A percentile compares a stretch with the other conserved stretches of the same genome.
phyloP scores from a whole-genome alignment of 768 basidiomycete genomes.

The Serendipita sp. region DNA sequence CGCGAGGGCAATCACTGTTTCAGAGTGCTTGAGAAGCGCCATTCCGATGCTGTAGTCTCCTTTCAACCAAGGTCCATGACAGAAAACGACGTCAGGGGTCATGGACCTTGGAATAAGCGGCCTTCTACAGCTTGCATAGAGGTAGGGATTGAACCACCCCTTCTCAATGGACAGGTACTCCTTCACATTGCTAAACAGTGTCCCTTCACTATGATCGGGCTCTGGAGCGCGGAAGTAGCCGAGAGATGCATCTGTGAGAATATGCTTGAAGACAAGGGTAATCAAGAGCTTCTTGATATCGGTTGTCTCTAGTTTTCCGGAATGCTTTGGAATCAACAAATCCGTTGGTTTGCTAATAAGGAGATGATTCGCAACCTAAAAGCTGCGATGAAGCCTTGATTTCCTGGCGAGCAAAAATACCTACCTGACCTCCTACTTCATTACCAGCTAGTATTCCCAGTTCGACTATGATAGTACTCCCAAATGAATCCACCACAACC shows the following conservation, averaged over 20 bases:
- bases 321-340: slow-evolving; percentile 34
- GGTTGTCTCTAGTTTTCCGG: slow-evolving; percentile 38
- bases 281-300: slow-evolving; percentile 40
- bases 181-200: slow-evolving; percentile 42
- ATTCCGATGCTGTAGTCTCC: slow-evolving; percentile 49
- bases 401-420: not conserved
- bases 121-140: slow-evolving; percentile 43
- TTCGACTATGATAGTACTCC: slow-evolving; percentile 44
- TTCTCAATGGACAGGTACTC: slow-evolving; percentile 48
- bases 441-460: slow-evolving; percentile 39
- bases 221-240: slow-evolving; percentile 47
- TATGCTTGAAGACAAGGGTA: slow-evolving; percentile 44
- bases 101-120: slow-evolving; percentile 46
- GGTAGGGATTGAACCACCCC: slow-evolving; percentile 53
- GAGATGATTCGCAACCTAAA: slow-evolving; percentile 30
- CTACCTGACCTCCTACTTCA: slow-evolving; percentile 29
- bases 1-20: slow-evolving; percentile 35
- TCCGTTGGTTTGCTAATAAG: slow-evolving; percentile 35
- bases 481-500: slow-evolving; percentile 32
- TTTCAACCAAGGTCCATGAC: slow-evolving; percentile 34
- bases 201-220: slow-evolving; percentile 34
- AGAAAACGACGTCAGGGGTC: slow-evolving; percentile 51
- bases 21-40: slow-evolving; percentile 40
- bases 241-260: slow-evolving; percentile 39
- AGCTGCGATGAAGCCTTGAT: not conserved